Conservation (phyloP, 2,329 filamentous ascomycete species). For the Cercospora zeae-maydis region DNA sequence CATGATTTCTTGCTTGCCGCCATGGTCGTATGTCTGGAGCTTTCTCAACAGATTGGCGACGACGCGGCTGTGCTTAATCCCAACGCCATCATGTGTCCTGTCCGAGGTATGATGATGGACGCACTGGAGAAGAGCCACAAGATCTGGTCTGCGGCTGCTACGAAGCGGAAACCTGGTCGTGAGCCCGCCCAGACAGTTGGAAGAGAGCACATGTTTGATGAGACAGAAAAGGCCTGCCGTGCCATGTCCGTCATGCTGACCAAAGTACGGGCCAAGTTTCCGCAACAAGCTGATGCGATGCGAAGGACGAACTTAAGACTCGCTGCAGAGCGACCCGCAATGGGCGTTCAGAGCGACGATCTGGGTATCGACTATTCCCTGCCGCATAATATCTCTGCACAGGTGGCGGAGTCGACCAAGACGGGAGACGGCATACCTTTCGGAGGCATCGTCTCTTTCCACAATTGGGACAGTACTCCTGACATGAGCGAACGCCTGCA, state of each 20-base stretch:
- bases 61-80: conserved; percentile 14
- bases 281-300: conserved; percentile 15
- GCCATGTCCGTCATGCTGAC: conserved; percentile 35
- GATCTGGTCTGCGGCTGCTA: conserved; percentile 31
- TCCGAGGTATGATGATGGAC: conserved; percentile 31
- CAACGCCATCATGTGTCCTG: conserved; percentile 24
- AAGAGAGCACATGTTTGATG: conserved; percentile 27
- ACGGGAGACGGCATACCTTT: conserved; percentile 8
- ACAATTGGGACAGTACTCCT: conserved; percentile 18
- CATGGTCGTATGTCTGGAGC: conserved; percentile 48
- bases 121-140: conserved; percentile 34
- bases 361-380: conserved; percentile 3
- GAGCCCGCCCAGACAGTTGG: conserved; percentile 15
- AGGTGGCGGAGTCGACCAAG: not conserved
- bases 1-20: conserved; percentile 50
- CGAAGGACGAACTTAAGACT: not conserved
- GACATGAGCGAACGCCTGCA: conserved; percentile 10
- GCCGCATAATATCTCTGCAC: not conserved
- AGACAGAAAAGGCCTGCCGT: conserved; percentile 33
- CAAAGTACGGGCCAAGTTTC: conserved; percentile 30
- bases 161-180: conserved; percentile 11
- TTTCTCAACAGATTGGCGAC: conserved; percentile 34
- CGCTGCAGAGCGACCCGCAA: not conserved
- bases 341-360: not conserved
- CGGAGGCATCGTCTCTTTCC: conserved; percentile 18